These are phyloP conservation scores for Neurospora sp. DNA, from an alignment of 495 filamentous ascomycete genomes.

Conservation along the genomic window DNA sequence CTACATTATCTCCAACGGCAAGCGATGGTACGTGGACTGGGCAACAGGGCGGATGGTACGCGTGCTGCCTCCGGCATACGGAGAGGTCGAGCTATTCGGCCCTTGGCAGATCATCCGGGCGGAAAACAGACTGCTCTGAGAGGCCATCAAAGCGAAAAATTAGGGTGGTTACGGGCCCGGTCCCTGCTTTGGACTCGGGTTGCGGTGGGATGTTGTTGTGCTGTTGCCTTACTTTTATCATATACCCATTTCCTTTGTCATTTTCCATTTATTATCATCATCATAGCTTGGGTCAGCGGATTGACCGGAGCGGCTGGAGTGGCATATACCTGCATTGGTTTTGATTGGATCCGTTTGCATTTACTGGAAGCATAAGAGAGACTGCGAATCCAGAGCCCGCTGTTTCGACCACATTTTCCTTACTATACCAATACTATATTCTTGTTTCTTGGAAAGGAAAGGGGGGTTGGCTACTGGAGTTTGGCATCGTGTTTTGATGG, in stretches of 20 bases:
- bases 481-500: neutral
- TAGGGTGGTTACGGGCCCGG: neutral
- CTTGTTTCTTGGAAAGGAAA: neutral
- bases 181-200: neutral
- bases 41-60: conserved; percentile 31
- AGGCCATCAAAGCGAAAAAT: neutral
- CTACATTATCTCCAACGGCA: conserved; percentile 34
- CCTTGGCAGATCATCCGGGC: conserved; percentile 27
- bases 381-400: neutral
- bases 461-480: neutral
- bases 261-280: neutral
- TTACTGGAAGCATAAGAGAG: neutral
- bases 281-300: neutral
- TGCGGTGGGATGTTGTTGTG: neutral
- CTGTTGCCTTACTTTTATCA: neutral
- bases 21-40: conserved; percentile 41
- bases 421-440: neutral
- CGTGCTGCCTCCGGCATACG: conserved; percentile 30
- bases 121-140: conserved; percentile 24
- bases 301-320: neutral
- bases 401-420: neutral
- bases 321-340: neutral
- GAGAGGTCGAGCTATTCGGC: conserved; percentile 25
- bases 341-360: neutral
- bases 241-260: neutral